Conservation (phyloP, 2,329 filamentous ascomycete genomes). For the Fusarium oxysporum region DNA sequence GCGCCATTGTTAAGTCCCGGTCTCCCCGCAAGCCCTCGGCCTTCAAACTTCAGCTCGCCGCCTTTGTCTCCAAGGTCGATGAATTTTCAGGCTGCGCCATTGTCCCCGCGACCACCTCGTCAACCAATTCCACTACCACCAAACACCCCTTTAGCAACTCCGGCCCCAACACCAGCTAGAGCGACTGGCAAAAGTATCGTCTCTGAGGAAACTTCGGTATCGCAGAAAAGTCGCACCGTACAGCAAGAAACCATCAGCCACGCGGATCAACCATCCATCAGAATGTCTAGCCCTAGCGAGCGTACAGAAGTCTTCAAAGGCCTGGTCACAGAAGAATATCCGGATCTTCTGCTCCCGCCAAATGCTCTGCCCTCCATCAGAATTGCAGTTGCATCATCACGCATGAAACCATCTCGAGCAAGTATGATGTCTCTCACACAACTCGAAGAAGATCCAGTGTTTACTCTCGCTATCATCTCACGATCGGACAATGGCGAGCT, state of each 20-base stretch:
- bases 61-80: conserved; percentile 73
- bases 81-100: conserved; percentile 61
- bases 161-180: conserved; percentile 40
- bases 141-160: conserved; percentile 73
- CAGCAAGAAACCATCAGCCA: conserved; percentile 24
- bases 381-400: conserved; percentile 89
- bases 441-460: conserved; percentile 91
- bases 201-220: conserved; percentile 27
- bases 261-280: conserved; percentile 38
- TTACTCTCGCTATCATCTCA: conserved; percentile 87
- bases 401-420: conserved; percentile 90
- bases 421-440: conserved; percentile 85
- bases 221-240: conserved; percentile 9
- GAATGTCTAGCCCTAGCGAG: conserved; percentile 54
- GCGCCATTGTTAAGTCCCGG: conserved; percentile 68
- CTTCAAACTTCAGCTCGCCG: conserved; percentile 70
- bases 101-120: conserved; percentile 79
- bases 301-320: conserved; percentile 76
- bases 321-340: conserved; percentile 86
- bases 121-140: conserved; percentile 79
- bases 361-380: conserved; percentile 89
- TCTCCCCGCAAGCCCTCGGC: conserved; percentile 70
- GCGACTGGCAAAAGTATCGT: conserved; percentile 53
- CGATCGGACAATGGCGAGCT: conserved; percentile 81
- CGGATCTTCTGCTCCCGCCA: conserved; percentile 85